Base-by-base conservation (phyloP, 1,139 yeast species). In the Nakaseomyces sp. region DNA sequence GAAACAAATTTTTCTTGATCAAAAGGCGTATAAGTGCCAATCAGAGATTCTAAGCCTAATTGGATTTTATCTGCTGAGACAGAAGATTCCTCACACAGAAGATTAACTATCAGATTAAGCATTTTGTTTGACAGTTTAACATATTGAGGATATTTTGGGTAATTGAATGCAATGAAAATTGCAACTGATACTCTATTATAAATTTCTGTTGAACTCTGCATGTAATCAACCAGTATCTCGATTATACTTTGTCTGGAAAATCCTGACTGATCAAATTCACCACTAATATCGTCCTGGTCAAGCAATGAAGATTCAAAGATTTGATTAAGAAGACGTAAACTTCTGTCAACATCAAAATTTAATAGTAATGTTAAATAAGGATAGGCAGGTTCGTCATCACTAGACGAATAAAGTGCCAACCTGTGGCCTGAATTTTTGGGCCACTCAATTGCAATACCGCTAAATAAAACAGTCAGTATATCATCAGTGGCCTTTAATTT, bases 141-240 rank as follows among this genome's bases (percentile, higher is more conserved):
- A 50, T 82, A 87, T 60, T 88, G 96, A 3, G 77, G 70, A 57
- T 82, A 88, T 59, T 87, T 87, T 3, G 95, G 80, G 49, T 80
- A 77, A 57, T 84, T 86, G 43, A 89, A 60, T 0, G 87, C 84
- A 25, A 88, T 66, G 55, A 88, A 88, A 5, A 85, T 73, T 13
- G 84, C 72, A 45, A 85, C 63, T 46, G 72, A 72, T 18, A 57
- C 53, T 15, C 53, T 44, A 38, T 59, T 65, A 42, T 39, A 43
- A 24, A 33, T 45, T 26, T 47, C 25, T 5, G 37, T 39, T 30
- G 46, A 39, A 19, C 31, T 41, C 47, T 56, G 38, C 45, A 55
- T 35, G 6, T 54, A 45, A 38, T 57, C 61, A 20, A 63, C 25
- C 24, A 63, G 45, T 24, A 61, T 46, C 38, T 63, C 66, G 15